Evolutionary conservation across 169 alveolate species (phyloP), one percentile per base, ranked within the genome.

Genomic region (Neospora caninum): DNA sequence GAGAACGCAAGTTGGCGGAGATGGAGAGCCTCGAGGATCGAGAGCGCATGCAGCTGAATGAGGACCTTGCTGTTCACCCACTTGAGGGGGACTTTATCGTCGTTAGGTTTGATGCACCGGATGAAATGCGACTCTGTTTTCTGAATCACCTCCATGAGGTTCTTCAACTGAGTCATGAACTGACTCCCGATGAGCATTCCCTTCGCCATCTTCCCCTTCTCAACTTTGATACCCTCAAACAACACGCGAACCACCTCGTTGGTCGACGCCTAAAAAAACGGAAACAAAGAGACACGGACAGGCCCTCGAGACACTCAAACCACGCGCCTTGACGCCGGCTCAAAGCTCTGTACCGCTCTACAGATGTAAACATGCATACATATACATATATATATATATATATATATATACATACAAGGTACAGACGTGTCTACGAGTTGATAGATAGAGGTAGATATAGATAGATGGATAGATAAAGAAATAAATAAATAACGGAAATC

Each of bases 81-180:
- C 82, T 97, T 96, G 70, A 97, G 92, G 29, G 99, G 98, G 91
- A 97, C 93, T 95, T 97, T 98, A 45, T 96, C 94, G 80, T 98
- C 99, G 95, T 98, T 98, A 39, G 99, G 99, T 92, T 97, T 97
- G 38, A 98, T 97, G 93, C 99, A 98, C 39, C 99, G 96, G 92
- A 98, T 97, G 91, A 97, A 98, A 94, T 98, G 99, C 16, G 99
- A 96, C 86, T 98, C 99, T 38, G 99, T 98, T 91, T 97, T 96
- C 22, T 97, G 96, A 49, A 98, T 97, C 41, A 97, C 93, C 0
- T 96, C 45, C 99, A 98, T 98, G 42, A 98, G 94, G 13, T 97
- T 91, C 67, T 96, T 97, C 31, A 98, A 93, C 84, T 98, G 98
- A 27, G 95, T 96, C 96, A 97, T 87, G 93, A 98, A 98, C 96